Evolutionary conservation across 2,329 filamentous ascomycete species (phyloP).

Genomic region (Fusarium austroafricanum): DNA sequence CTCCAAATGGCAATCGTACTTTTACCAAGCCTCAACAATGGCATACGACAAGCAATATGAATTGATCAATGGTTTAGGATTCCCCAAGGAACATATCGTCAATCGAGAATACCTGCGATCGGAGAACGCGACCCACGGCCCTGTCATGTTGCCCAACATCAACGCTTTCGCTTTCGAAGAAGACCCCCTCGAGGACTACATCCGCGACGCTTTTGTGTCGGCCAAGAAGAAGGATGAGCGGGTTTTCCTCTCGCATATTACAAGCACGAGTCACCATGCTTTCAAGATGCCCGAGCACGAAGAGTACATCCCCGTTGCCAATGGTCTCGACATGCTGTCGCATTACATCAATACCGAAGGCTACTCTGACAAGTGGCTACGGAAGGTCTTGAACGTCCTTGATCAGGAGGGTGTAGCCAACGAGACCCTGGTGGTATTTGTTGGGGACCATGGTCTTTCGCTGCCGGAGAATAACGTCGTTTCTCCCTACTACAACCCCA

Average conservation of each 20-base stretch:
- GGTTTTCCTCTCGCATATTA: slow-evolving; percentile 51
- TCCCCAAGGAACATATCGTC: slow-evolving; percentile 43
- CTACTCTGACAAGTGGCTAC: slow-evolving; percentile 49
- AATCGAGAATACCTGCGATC: slow-evolving; percentile 47
- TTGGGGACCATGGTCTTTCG: slow-evolving; percentile 51
- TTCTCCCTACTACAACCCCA: slow-evolving; percentile 49
- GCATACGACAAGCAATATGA: slow-evolving; percentile 49
- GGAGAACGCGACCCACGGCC: slow-evolving; percentile 46
- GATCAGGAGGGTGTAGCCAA: slow-evolving; percentile 50
- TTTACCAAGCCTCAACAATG: slow-evolving; percentile 49
- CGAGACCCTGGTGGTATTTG: slow-evolving; percentile 49
- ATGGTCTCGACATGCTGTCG: slow-evolving; percentile 46
- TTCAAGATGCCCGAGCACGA: slow-evolving; percentile 47
- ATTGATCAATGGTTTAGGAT: slow-evolving; percentile 48
- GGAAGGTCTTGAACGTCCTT: slow-evolving; percentile 45
- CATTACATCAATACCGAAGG: slow-evolving; percentile 48
- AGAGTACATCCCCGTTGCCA: slow-evolving; percentile 41
- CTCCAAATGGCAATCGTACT: slow-evolving; percentile 49
- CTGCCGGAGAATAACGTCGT: slow-evolving; percentile 47
- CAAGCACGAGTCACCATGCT: slow-evolving; percentile 51
- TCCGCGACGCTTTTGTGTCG: slow-evolving; percentile 47
- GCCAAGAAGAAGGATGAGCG: slow-evolving; percentile 49
- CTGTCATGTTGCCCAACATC: slow-evolving; percentile 46
- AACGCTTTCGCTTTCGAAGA: slow-evolving; percentile 53
- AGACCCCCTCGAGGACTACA: slow-evolving; percentile 47